Percentiles rank a stretch among this genome's conserved stretches.
Evolutionary conservation across 306 rosid species (phyloP).

Genomic region (barrel medic (Medicago truncatula)): DNA sequence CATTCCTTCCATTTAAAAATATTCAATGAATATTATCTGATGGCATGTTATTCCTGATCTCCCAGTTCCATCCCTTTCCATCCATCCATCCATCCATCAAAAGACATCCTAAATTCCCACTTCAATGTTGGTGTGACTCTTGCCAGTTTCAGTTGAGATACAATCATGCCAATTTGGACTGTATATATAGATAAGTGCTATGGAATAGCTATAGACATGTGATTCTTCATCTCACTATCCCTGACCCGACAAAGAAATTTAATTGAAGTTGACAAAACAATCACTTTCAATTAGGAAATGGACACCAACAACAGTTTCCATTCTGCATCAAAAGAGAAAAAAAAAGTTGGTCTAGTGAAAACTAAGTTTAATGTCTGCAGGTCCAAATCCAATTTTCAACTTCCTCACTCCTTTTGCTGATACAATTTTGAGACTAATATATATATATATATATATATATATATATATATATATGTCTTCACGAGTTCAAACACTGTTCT

Average conservation of each 20-base stretch:
- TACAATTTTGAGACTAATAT: no score
- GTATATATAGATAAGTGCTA: neutral
- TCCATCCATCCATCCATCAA: neutral
- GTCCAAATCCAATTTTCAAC: no score
- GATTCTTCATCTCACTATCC: neutral
- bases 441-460: no score
- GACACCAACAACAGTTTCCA: constrained; percentile 40
- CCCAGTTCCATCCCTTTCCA: neutral
- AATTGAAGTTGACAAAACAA: constrained; percentile 44
- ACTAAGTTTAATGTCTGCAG: neutral
- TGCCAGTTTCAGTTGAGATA: neutral
- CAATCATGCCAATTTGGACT: constrained; percentile 11
- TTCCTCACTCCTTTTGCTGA: no score
- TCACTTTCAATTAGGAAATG: constrained; percentile 38
- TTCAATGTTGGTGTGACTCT: neutral
- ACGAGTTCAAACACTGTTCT: neutral
- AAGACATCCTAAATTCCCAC: neutral
- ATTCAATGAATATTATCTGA: neutral
- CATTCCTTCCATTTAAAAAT: neutral
- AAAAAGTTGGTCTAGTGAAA: constrained; percentile 28
- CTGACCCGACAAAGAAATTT: neutral
- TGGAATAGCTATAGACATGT: neutral
- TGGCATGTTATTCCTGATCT: neutral
- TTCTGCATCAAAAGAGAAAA: neutral
- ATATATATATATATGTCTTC: neutral